Conservation (phyloP, 140 eudicot genomes). For the Bidens hawaiensis region DNA sequence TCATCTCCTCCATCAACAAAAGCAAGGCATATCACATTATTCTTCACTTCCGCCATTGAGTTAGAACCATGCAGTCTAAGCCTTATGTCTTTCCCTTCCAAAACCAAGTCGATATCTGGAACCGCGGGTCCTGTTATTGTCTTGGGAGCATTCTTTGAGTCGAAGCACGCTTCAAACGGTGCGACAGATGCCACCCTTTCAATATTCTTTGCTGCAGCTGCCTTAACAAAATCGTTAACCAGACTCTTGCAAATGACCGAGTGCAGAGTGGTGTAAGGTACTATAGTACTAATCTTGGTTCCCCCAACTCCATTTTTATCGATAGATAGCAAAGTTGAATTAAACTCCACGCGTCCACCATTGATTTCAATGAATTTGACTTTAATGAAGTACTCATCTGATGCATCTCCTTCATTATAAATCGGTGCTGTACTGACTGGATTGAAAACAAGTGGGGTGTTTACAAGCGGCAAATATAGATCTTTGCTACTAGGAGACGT, state of each 20-base stretch:
- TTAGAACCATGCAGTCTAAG: slow-evolving; percentile 37
- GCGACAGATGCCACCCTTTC: slow-evolving; percentile 26
- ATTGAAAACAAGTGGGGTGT: slow-evolving; percentile 43
- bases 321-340: slow-evolving; percentile 23
- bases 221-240: slow-evolving; percentile 25
- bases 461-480: slow-evolving; percentile 12
- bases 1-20: slow-evolving; percentile 33
- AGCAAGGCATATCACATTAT: slow-evolving; percentile 34
- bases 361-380: slow-evolving; percentile 25
- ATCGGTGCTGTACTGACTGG: slow-evolving; percentile 23
- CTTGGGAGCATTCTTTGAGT: slow-evolving; percentile 19
- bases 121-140: slow-evolving; percentile 32
- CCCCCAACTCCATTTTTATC: slow-evolving; percentile 41
- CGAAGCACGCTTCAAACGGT: slow-evolving; percentile 32
- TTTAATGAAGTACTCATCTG: slow-evolving; percentile 36
- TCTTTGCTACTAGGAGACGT: slow-evolving; percentile 20
- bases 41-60: slow-evolving; percentile 31
- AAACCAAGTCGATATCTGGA: slow-evolving; percentile 32
- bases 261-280: slow-evolving; percentile 26
- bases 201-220: slow-evolving; percentile 7
- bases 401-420: slow-evolving; percentile 19
- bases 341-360: slow-evolving; percentile 20
- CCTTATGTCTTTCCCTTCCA: slow-evolving; percentile 16
- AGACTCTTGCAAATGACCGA: slow-evolving; percentile 22
- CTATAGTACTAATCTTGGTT: slow-evolving; percentile 33